A percentile compares a stretch with the other conserved stretches of the same genome.
These are phyloP conservation scores for Coemansia sp. DNA, from an alignment of 192 early-diverging fungal genomes.

Conservation along the genomic window DNA sequence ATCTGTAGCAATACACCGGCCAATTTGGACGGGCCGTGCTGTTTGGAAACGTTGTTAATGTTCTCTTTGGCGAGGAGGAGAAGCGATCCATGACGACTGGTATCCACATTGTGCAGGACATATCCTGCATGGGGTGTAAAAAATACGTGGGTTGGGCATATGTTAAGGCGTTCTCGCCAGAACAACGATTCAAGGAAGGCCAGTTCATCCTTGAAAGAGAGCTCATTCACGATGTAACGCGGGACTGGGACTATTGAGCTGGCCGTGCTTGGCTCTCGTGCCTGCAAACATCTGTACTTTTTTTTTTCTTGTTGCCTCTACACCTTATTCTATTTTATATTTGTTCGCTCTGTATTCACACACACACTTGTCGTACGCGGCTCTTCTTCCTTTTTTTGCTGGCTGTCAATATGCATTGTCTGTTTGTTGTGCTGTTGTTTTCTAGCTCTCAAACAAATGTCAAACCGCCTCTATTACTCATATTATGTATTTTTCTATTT, in stretches of 20 bases:
- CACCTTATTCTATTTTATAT: background rate
- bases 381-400: background rate
- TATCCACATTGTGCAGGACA: constrained; percentile 48
- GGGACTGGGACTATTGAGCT: constrained; percentile 35
- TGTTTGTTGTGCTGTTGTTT: background rate
- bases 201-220: constrained; percentile 50
- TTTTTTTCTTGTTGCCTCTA: constrained; percentile 2
- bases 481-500: constrained; percentile 14
- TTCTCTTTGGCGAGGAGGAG: constrained; percentile 38
- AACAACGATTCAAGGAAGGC: constrained; percentile 51
- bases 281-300: constrained; percentile 3
- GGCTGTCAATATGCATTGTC: background rate
- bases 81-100: constrained; percentile 53
- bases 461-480: background rate
- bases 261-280: background rate
- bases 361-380: background rate
- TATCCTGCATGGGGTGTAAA: constrained; percentile 47
- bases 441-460: background rate
- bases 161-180: constrained; percentile 31
- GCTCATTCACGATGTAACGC: constrained; percentile 36
- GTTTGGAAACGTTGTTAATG: constrained; percentile 38
- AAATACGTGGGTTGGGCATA: constrained; percentile 54
- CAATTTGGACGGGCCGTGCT: constrained; percentile 46
- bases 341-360: constrained; percentile 7
- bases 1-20: constrained; percentile 46